Conservation (phyloP, 768 basidiomycete species). For the Termitomyces sp. region DNA sequence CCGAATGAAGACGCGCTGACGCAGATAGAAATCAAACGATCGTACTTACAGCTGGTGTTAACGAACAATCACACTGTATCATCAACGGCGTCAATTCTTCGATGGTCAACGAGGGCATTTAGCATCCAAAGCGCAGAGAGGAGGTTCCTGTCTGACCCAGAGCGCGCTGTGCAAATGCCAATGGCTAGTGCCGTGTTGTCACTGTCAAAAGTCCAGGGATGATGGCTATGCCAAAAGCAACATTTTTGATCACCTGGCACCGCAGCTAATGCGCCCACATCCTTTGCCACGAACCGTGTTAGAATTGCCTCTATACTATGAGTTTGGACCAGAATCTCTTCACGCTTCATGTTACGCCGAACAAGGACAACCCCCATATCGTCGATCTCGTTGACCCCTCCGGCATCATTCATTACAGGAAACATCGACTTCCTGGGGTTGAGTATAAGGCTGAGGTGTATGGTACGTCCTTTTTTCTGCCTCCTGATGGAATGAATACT, state of each 20-base stretch:
- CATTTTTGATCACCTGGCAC: conserved; percentile 12
- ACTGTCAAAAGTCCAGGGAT: background rate
- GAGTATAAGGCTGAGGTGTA: conserved; percentile 68
- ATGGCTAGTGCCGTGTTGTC: background rate
- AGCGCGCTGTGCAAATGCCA: background rate
- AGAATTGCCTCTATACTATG: conserved; percentile 40
- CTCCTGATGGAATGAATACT: background rate
- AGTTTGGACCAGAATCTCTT: conserved; percentile 86
- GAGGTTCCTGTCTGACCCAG: background rate
- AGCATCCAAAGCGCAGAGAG: background rate
- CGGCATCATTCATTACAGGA: conserved; percentile 69
- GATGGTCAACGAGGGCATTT: background rate
- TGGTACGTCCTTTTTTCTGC: conserved; percentile 38
- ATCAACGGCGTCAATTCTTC: background rate
- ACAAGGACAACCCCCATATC: conserved; percentile 56
- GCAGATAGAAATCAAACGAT: background rate
- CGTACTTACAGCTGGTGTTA: no score
- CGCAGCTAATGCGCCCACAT: conserved; percentile 8
- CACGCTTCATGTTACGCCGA: conserved; percentile 66
- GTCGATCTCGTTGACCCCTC: conserved; percentile 69
- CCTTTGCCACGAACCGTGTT: background rate
- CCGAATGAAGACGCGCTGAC: background rate
- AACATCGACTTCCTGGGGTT: conserved; percentile 53
- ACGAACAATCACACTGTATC: background rate
- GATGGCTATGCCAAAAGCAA: conserved; percentile 10